These are phyloP conservation scores for Aureobasidium sp. DNA, from an alignment of 2,329 filamentous ascomycete genomes.

Conservation along the genomic window DNA sequence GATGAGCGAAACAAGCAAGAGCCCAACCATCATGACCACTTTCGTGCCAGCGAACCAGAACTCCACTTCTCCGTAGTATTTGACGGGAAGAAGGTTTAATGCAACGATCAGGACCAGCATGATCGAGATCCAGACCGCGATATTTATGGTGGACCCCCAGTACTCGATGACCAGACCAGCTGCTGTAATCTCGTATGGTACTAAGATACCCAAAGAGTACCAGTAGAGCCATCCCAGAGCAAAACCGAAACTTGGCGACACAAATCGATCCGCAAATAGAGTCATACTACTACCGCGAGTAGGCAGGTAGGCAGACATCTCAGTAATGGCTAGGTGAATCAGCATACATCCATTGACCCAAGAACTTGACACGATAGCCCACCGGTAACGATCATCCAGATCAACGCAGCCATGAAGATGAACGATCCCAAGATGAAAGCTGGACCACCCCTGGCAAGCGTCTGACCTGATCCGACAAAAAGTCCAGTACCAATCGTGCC, in stretches of 20 bases:
- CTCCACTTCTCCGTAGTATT: slow-evolving; percentile 43
- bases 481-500: slow-evolving; percentile 21
- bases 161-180: slow-evolving; percentile 28
- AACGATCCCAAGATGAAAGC: slow-evolving; percentile 34
- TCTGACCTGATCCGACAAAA: slow-evolving; percentile 32
- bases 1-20: slow-evolving; percentile 45
- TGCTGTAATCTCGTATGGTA: slow-evolving; percentile 29
- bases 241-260: slow-evolving; percentile 36
- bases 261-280: slow-evolving; percentile 37
- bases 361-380: not conserved
- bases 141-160: slow-evolving; percentile 30
- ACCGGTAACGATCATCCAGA: slow-evolving; percentile 36
- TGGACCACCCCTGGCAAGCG: slow-evolving; percentile 30
- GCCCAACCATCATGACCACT: slow-evolving; percentile 41
- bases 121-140: slow-evolving; percentile 30
- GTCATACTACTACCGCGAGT: slow-evolving; percentile 43
- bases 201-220: slow-evolving; percentile 31
- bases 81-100: slow-evolving; percentile 40
- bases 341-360: no score
- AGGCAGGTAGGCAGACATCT: slow-evolving; percentile 52
- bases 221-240: slow-evolving; percentile 37
- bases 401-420: slow-evolving; percentile 32
- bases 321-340: slow-evolving; percentile 32
- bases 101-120: slow-evolving; percentile 31
- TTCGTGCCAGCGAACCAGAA: slow-evolving; percentile 44